A percentile compares a stretch with the other conserved stretches of the same genome.
phyloP scores from a whole-genome alignment of 441 rosid species.

The Adansonia madagascariensis region DNA sequence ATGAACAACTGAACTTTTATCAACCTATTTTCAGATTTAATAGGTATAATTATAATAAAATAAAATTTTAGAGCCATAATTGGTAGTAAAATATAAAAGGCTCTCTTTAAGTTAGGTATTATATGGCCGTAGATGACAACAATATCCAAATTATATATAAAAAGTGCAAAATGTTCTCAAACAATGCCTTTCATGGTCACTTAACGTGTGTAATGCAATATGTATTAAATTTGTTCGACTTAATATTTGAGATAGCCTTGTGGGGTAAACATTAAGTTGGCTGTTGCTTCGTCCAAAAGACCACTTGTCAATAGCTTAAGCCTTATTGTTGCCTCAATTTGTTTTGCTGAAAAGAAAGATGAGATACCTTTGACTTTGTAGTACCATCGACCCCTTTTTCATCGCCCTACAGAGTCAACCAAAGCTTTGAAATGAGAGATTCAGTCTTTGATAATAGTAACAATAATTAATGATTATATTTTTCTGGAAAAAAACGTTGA shows the following conservation, averaged over 20 bases:
- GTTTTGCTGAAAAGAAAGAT: not conserved
- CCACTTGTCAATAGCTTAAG: slow-evolving; percentile 12
- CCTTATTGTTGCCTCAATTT: slow-evolving; percentile 5
- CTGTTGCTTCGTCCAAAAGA: not conserved
- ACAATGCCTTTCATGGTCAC: not conserved
- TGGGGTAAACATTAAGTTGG: not conserved
- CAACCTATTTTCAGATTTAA: not conserved
- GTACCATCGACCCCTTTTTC: not conserved
- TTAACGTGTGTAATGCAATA: not conserved
- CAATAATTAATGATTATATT: not conserved
- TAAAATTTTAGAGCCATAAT: not conserved
- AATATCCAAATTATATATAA: not conserved
- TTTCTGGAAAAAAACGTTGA: not conserved
- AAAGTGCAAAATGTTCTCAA: not conserved
- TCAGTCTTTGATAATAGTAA: not conserved
- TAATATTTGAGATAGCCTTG: not conserved
- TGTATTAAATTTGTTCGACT: not conserved
- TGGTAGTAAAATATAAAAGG: not conserved
- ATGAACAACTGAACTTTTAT: not conserved
- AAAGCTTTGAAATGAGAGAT: not conserved
- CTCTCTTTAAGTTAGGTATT: not conserved
- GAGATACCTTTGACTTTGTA: not conserved
- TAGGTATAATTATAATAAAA: not conserved
- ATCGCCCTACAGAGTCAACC: not conserved
- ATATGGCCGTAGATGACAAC: not conserved